phyloP scores from a whole-genome alignment of 2,329 filamentous ascomycete species.

The Lecanicillium sp. region DNA sequence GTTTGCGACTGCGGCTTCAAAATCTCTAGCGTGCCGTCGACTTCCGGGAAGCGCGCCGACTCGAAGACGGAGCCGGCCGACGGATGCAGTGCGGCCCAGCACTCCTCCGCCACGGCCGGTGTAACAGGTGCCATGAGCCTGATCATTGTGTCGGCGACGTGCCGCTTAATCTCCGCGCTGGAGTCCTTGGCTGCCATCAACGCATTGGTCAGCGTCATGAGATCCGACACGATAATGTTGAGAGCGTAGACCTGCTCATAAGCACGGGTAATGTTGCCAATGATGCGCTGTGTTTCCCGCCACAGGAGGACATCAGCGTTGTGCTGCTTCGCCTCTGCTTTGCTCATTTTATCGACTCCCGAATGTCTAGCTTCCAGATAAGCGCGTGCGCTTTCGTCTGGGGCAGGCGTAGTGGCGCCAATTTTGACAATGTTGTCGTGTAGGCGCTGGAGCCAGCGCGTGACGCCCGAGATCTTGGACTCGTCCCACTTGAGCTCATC shows the following conservation, averaged over 20 bases:
- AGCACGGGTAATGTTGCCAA: conserved; percentile 60
- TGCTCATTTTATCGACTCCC: conserved; percentile 25
- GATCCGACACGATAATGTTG: conserved; percentile 76
- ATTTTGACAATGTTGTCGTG: conserved; percentile 46
- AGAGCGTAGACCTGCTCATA: conserved; percentile 68
- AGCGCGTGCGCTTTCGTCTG: conserved; percentile 20
- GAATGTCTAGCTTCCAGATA: conserved; percentile 33
- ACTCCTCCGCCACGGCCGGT: conserved; percentile 76
- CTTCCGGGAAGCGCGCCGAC: conserved; percentile 52
- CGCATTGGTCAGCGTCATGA: conserved; percentile 74
- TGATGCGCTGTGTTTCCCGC: conserved; percentile 60
- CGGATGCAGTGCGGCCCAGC: conserved; percentile 57
- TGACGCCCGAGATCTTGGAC: conserved; percentile 71
- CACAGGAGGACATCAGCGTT: conserved; percentile 50
- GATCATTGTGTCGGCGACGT: conserved; percentile 52
- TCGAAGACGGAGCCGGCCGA: conserved; percentile 34
- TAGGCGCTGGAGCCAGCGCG: conserved; percentile 70
- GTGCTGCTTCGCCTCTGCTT: conserved; percentile 32
- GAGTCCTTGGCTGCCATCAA: conserved; percentile 42
- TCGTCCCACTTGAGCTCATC: conserved; percentile 88
- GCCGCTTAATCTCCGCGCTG: conserved; percentile 38
- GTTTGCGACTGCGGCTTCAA: conserved; percentile 44
- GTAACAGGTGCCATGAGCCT: conserved; percentile 73
- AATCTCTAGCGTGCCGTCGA: conserved; percentile 45
- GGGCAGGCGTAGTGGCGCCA: conserved; percentile 15